A percentile compares a stretch with the other conserved stretches of the same genome.
Evolutionary conservation across 345 rosid genomes (phyloP).

Genomic region (Anacardium occidentale): DNA sequence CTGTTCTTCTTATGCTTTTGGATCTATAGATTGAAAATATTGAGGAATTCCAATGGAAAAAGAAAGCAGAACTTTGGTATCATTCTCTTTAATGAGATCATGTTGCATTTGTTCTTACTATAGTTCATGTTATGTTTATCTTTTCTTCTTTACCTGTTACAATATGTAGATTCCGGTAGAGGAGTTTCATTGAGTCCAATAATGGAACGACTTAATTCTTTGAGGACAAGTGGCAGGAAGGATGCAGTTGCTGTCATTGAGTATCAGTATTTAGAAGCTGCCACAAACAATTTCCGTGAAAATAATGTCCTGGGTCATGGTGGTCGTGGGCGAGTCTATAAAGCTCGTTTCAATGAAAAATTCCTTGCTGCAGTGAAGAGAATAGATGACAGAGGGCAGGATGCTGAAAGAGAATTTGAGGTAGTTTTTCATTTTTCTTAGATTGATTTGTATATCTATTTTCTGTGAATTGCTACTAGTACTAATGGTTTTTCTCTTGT

Average conservation of each 20-base stretch:
- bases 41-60: conserved; percentile 41
- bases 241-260: conserved; percentile 63
- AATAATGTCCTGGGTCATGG: conserved; percentile 60
- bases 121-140: conserved; percentile 1
- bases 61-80: conserved; percentile 50
- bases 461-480: conserved; percentile 3
- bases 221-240: conserved; percentile 38
- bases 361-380: conserved; percentile 71
- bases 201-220: conserved; percentile 42
- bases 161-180: conserved; percentile 48
- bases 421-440: conserved; percentile 29
- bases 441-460: conserved; percentile 12
- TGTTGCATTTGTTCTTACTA: conserved; percentile 19
- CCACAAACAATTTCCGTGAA: conserved; percentile 68
- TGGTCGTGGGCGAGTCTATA: conserved; percentile 58
- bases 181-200: conserved; percentile 42
- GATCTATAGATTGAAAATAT: conserved; percentile 51
- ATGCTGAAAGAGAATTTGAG: conserved; percentile 65
- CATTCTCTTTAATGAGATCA: background rate
- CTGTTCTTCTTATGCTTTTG: conserved; percentile 57
- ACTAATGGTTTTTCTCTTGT: conserved; percentile 1
- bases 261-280: conserved; percentile 65
- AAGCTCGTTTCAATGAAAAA: conserved; percentile 65
- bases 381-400: conserved; percentile 51
- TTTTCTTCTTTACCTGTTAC: conserved; percentile 5